Base-by-base conservation (phyloP, 108 stramenopile genomes). In the Nitzschia palea region DNA sequence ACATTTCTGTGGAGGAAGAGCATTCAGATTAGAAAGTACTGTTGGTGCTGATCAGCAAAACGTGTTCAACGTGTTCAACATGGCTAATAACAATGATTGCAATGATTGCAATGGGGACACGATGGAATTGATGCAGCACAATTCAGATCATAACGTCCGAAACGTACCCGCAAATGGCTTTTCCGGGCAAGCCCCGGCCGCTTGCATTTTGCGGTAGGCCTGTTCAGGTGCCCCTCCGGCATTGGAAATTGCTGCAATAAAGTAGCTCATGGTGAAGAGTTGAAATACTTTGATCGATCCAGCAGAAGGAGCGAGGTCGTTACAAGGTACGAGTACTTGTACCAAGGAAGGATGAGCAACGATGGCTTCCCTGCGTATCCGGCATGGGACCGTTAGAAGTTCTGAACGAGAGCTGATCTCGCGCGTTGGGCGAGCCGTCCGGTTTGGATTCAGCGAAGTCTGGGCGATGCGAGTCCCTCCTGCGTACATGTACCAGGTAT, bases 161-260 rank as follows among this genome's bases (percentile, higher is more conserved):
- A 56, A 73, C 67, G 8, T 68, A 86, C 86, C 86, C 55, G 82
- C 89, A 83, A 71, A 90, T 47, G 89, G 87, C 20, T 82, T 79
- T 35, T 85, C 82, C 48, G 92, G 89, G 67, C 89, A 90, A 54
- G 92, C 92, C n/a, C 81, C 92, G 25, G 92, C 92, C 62, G 85
- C 78, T 72, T 93, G 89, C 80, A 93, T 84, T 68, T 90, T 85
- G 70, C 92, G 89, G 80, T 90, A 93, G 53, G 92, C 85, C 48
- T 88, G 84, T 65, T 93, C 92, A 20, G 92, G 92, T 25, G 92
- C 89, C 15, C 84, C 86, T 23, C 89, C 87, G 6, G 80, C 73
- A 78, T 93, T 93, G 66, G 87, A 86, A 63, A 93, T 93, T 28
- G 92, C 76, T 22, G 84, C 81, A 56, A 93, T 87, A 42, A 84